Percentiles rank a stretch among this genome's conserved stretches.
Conservation (phyloP, 345 rosid genomes). For the rapeseed (Brassica napus) region DNA sequence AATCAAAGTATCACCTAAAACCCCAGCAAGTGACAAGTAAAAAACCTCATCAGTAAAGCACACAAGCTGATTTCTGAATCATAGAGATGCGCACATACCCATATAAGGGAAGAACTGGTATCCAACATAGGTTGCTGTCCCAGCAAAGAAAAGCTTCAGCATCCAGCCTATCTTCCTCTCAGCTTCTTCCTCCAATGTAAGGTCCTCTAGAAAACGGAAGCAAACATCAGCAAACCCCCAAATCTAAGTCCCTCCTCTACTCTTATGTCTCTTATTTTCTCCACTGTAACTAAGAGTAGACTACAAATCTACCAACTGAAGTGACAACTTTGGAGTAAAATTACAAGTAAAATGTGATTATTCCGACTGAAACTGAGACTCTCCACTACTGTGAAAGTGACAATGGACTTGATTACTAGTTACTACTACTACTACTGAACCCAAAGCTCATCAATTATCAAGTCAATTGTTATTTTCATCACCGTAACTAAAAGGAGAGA, state of each 20-base stretch:
- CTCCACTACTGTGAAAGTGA: neutral
- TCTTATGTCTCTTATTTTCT: neutral
- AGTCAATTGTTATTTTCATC: neutral
- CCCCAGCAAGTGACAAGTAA: constrained; percentile 13
- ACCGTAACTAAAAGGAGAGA: neutral
- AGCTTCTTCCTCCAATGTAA: constrained; percentile 75
- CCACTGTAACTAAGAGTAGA: neutral
- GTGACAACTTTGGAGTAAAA: constrained; percentile 2
- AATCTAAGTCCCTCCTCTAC: constrained; percentile 8
- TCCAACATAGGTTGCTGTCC: constrained; percentile 68
- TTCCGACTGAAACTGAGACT: neutral
- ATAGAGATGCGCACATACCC: constrained; percentile 51
- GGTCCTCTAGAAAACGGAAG: constrained; percentile 53
- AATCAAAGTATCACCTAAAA: constrained; percentile 80
- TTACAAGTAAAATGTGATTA: constrained; percentile 9
- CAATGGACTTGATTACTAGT: constrained; percentile 1
- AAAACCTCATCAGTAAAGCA: constrained; percentile 3
- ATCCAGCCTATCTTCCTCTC: constrained; percentile 88
- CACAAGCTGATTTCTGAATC: neutral
- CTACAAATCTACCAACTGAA: neutral
- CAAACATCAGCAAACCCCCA: constrained; percentile 5
- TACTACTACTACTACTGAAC: neutral
- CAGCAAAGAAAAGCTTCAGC: constrained; percentile 72
- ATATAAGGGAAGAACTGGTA: constrained; percentile 84
- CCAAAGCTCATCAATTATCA: neutral